Evolutionary conservation across 2,329 filamentous ascomycete genomes (phyloP), one percentile per base, ranked within the genome.

Genomic region (Blastomyces emzantsi): DNA sequence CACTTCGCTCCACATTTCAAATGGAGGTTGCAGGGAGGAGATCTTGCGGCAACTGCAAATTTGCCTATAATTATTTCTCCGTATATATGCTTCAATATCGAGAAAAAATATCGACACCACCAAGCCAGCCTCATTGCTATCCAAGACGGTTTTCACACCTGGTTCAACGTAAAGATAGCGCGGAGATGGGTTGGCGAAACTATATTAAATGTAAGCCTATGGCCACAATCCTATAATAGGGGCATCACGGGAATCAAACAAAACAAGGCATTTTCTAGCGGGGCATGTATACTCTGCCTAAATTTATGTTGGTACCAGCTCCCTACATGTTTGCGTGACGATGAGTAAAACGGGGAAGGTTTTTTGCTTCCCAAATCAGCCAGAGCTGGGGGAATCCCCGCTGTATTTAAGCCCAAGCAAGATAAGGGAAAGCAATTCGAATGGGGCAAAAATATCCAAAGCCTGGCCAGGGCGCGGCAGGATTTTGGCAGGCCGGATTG

Each of bases 121-220:
- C 41, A 60, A 60, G 43, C 58, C 58, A 60, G 25, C 41, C 43
- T 60, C 58, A 60, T 49, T 49, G 58, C 58, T 47, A 49, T 60
- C 41, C 22, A 22, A 36, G 51, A 49, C 3, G 58, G 30, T 17
- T 17, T 28, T 33, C 15, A n/a, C n/a, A 51, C 15, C 43, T 49
- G 25, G 7, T 39, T 49, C 43, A 19, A 49, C 28, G 17, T 8
- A 49, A 36, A 60, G 43, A 49, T 49, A 60, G 58, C 41, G 43
- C 28, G 30, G 19, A 60, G 58, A 60, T 33, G 41, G 43, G 43
- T 60, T 49, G 58, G 43, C 45, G 43, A 36, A 47, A 11, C 58
- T 60, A 60, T 60, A 47, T 36, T 7, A 60, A 33, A 47, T 33
- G 41, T 60, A 30, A 60, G 58, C 25, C 25, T 49, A 39, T 49